Percentiles rank a stretch among this genome's conserved stretches.
phyloP scores from a whole-genome alignment of 495 filamentous ascomycete genomes.

The Tuber melanosporum region DNA sequence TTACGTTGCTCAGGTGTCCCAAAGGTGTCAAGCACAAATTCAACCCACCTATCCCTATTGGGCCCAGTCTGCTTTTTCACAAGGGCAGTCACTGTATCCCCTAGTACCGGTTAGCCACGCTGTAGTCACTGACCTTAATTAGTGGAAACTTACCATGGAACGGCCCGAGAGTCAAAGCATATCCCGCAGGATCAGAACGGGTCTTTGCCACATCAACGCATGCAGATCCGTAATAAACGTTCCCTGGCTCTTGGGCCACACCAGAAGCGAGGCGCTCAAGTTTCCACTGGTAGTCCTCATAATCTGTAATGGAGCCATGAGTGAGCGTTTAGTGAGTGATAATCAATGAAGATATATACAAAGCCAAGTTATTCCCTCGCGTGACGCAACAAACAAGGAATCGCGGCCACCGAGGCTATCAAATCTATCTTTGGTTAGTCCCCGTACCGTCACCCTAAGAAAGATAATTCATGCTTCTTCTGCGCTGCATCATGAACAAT shows the following conservation, averaged over 20 bases:
- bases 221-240: slow-evolving; percentile 27
- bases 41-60: slow-evolving; percentile 14
- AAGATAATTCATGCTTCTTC: slow-evolving; percentile 12
- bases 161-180: slow-evolving; percentile 27
- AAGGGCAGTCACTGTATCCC: slow-evolving; percentile 12
- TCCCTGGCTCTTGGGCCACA: slow-evolving; percentile 7
- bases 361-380: slow-evolving; percentile 32
- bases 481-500: slow-evolving; percentile 27
- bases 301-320: not conserved
- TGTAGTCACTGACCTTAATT: not conserved
- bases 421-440: slow-evolving; percentile 16
- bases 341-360: slow-evolving; percentile 15
- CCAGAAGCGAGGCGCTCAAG: slow-evolving; percentile 6
- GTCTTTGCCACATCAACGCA: slow-evolving; percentile 28
- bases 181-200: slow-evolving; percentile 26
- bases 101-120: slow-evolving; percentile 9
- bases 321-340: not conserved
- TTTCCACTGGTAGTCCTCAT: slow-evolving; percentile 15
- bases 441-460: not conserved
- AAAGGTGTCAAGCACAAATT: slow-evolving; percentile 29
- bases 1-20: slow-evolving; percentile 28
- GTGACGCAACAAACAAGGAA: slow-evolving; percentile 34
- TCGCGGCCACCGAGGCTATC: slow-evolving; percentile 25
- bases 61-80: slow-evolving; percentile 13
- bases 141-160: slow-evolving; percentile 17